Conservation (phyloP, 345 rosid species). For the Linum lewisii region DNA sequence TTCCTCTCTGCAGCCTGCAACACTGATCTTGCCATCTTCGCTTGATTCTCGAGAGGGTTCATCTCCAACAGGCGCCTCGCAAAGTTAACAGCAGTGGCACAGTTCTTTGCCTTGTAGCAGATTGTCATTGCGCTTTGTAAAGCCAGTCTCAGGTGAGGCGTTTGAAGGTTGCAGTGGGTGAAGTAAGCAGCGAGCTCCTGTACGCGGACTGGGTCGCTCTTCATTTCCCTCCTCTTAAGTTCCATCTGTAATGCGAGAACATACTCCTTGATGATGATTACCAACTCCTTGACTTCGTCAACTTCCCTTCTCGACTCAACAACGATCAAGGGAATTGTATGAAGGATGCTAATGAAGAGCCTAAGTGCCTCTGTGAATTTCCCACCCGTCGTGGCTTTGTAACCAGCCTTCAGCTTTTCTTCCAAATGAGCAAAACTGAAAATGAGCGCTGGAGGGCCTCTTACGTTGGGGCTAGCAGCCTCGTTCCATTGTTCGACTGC, state of each 20-base stretch:
- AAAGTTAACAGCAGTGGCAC: conserved; percentile 67
- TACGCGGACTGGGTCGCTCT: conserved; percentile 61
- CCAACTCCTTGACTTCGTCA: conserved; percentile 84
- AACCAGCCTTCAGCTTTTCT: conserved; percentile 88
- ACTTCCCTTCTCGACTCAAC: conserved; percentile 96
- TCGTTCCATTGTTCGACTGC: conserved; percentile 81
- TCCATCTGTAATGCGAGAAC: conserved; percentile 80
- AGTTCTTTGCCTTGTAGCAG: conserved; percentile 75
- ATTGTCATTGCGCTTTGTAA: conserved; percentile 65
- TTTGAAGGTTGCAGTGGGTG: conserved; percentile 88
- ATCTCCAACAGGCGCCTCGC: conserved; percentile 74
- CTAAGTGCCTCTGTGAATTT: conserved; percentile 72
- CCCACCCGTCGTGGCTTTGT: conserved; percentile 79
- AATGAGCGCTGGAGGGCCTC: conserved; percentile 77
- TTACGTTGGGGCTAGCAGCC: conserved; percentile 68
- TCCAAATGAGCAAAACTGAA: conserved; percentile 72
- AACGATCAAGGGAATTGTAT: conserved; percentile 80
- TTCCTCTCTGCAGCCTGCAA: conserved; percentile 75
- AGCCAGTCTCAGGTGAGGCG: conserved; percentile 75
- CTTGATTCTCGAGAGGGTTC: conserved; percentile 74
- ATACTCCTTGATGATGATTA: conserved; percentile 72
- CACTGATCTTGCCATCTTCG: conserved; percentile 75
- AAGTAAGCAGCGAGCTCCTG: conserved; percentile 98
- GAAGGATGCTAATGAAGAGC: conserved; percentile 65
- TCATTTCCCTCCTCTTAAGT: conserved; percentile 67